These are phyloP conservation scores for Aspergillus sp. DNA, from an alignment of 2,329 filamentous ascomycete genomes.

Conservation along the genomic window DNA sequence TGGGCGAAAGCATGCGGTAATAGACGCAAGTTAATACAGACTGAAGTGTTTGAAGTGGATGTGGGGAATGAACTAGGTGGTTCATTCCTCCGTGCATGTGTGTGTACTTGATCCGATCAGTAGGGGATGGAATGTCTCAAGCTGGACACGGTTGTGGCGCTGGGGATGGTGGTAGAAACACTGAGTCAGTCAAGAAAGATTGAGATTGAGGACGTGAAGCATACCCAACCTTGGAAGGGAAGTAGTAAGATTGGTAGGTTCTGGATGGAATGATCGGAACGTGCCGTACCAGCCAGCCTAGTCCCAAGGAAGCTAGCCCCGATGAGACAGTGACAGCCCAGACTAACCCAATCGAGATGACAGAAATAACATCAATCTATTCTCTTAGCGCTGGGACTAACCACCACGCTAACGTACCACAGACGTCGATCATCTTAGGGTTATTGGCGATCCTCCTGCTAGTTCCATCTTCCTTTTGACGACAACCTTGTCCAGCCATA, in stretches of 20 bases:
- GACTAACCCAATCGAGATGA: neutral
- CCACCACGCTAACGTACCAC: slow-evolving; percentile 14
- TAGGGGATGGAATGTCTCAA: neutral
- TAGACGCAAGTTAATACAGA: neutral
- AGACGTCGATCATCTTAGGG: slow-evolving; percentile 18
- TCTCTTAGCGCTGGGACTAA: slow-evolving; percentile 1
- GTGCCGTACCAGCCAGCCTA: slow-evolving; percentile 6
- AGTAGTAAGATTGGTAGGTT: too few species aligned
- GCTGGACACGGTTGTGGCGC: neutral
- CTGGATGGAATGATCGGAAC: slow-evolving; percentile 11
- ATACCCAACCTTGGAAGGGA: too few species aligned
- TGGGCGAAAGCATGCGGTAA: neutral
- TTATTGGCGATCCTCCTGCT: slow-evolving; percentile 12
- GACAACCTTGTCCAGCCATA: slow-evolving; percentile 1
- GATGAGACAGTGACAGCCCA: slow-evolving; percentile 2
- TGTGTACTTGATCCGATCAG: neutral
- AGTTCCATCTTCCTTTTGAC: slow-evolving; percentile 14
- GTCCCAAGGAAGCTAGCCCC: neutral
- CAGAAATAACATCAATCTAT: neutral
- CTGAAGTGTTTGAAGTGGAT: neutral
- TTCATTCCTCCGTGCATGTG: neutral
- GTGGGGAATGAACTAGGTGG: neutral
- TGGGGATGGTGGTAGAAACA: neutral
- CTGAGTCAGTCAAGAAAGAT: neutral
- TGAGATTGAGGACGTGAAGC: neutral